Percentiles rank a stretch among this genome's conserved stretches.
phyloP scores from a whole-genome alignment of 2,329 filamentous ascomycete genomes.

The Fusarium sp. region DNA sequence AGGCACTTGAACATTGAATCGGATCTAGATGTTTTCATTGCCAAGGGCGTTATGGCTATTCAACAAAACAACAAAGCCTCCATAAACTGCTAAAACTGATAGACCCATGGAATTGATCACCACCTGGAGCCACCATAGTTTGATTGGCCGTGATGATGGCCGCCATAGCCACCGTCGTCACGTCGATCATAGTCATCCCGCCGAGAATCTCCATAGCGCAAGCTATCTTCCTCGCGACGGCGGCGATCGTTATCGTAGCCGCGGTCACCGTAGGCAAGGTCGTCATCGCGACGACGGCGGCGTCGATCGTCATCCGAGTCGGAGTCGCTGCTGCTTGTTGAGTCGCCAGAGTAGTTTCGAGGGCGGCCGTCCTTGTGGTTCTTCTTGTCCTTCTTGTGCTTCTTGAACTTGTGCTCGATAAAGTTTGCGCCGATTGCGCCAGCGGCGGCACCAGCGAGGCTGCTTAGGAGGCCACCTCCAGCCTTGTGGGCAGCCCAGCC shows the following conservation, averaged over 20 bases:
- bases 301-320: slow-evolving; percentile 30
- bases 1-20: not conserved
- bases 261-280: slow-evolving; percentile 22
- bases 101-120: not conserved
- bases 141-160: not conserved
- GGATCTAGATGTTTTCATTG: not conserved
- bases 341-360: slow-evolving; percentile 31
- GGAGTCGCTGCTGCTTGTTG: slow-evolving; percentile 40
- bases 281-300: slow-evolving; percentile 21
- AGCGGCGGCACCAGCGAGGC: slow-evolving; percentile 58
- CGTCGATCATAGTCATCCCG: not conserved
- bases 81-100: not conserved
- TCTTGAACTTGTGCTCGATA: slow-evolving; percentile 53
- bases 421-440: slow-evolving; percentile 63
- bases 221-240: not conserved
- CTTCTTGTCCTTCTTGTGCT: slow-evolving; percentile 43
- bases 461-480: slow-evolving; percentile 60
- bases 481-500: slow-evolving; percentile 62
- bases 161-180: not conserved
- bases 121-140: not conserved
- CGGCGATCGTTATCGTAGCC: not conserved
- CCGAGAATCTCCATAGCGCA: not conserved
- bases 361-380: slow-evolving; percentile 36
- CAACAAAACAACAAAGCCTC: not conserved
- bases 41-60: not conserved